Evolutionary conservation across 805 yeast genomes (phyloP), one percentile per base, ranked within the genome.

Genomic region (Priceomyces melissophilus): DNA sequence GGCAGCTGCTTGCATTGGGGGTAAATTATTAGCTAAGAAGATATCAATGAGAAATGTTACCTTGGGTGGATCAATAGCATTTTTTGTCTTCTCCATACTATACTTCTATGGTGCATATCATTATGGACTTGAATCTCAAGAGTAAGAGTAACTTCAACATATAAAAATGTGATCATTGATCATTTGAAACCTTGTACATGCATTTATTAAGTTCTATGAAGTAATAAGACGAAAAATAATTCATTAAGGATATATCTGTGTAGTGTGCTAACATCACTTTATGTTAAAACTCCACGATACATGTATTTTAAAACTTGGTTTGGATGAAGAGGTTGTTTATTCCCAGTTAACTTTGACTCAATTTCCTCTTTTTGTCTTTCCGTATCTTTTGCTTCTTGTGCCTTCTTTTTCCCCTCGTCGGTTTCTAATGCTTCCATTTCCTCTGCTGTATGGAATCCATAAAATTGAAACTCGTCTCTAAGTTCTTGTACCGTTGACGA

Each of bases 41-140:
- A 87, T 93, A 46, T 84, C 95, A 47, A 81, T 93, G 87, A 81
- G 96, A 67, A 87, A 83, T 28, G 91, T 93, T 47, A 89, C 98
- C 1, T 67, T 93, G 37, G 89, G 93, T 37, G 99, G 99, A 32
- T 86, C 97, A 6, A 63, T 72, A 39, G 91, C 96, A 7, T 93
- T 93, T 67, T 76, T 89, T 48, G 59, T 87, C 14, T 93, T 93
- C 63, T 81, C 96, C 7, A 53, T 89, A 28, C 63, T 88, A 58
- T 93, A 93, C 63, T 76, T 91, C 48, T 76, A 78, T 58, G 87
- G 84, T 52, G 91, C 89, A 16, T 59, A 57, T 44, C 60, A 51
- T 46, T 30, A 43, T 15, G 38, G 27, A 20, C 10, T 13, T 3
- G 38, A 26, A 6, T 16, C 38, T 7, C 30, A 35, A 16, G 16